Evolutionary conservation across 2,329 filamentous ascomycete species (phyloP), one percentile per base, ranked within the genome.

Genomic region (Aschersonia sp.): DNA sequence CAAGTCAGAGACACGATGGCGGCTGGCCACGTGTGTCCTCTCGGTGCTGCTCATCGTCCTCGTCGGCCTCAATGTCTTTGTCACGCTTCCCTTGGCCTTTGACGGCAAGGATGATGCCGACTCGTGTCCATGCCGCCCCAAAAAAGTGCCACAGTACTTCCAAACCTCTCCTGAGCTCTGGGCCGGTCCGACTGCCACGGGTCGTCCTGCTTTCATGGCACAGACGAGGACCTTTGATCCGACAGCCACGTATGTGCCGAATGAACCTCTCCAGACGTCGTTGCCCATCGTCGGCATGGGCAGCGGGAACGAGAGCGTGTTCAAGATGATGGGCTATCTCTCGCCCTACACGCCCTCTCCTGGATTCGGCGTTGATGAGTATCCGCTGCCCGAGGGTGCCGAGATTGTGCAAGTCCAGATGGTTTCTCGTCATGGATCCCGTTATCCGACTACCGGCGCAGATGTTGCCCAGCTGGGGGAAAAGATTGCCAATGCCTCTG

Each of bases 301-400:
- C 44, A 62, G 64, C 2, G 65, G 73, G 31, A 75, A 81, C 56
- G 66, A 72, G 53, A 83, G 77, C 62, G 84, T 87, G 55, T 87
- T 87, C 62, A 71, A 79, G 51, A 68, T 81, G 57, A 81, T 85
- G 70, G 85, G 81, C 45, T 70, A 57, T 49, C 62, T 87, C 32
- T 79, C 78, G 40, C 82, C 83, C 4, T 88, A 87, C 61, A 76
- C 76, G 51, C 79, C 83, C 0, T 79, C 81, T 48, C 76, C 81
- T 0, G 85, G 85, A 1, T 88, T 87, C 53, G 85, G 85, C 3
- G 81, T 85, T 0, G 68, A 82, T 12, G 85, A 89, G 62, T 84
- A 82, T 55, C 70, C 82, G 4, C 61, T 86, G 12, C 84, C 83
- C 1, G 60, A 68, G 6, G 82, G 78, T 10, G 75, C 83, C 0